Base-by-base conservation (phyloP, 805 yeast species). In the Ogataea zsoltii region DNA sequence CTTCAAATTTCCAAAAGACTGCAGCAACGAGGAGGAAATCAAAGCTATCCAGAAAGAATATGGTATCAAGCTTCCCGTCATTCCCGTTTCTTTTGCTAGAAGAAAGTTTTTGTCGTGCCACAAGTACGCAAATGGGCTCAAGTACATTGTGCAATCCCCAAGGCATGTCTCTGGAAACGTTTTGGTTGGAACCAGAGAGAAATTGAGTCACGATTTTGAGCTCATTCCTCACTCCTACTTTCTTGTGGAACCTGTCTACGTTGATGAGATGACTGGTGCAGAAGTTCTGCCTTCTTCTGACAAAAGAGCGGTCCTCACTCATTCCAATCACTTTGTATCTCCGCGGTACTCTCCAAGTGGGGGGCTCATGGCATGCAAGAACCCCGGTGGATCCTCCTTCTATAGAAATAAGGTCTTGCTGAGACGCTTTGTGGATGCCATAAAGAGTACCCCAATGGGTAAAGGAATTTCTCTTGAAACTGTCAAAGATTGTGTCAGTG, bases 81-180 rank as follows among this genome's bases (percentile, higher is more conserved):
- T 46, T 18, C 49, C 49, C 12, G 46, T 42, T 17, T 46, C 49
- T 12, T 42, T 46, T 37, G 46, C 46, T 14, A 46, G 49, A 46
- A 46, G 49, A 32, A 46, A 42, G 43, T 46, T 36, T 26, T 19
- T 46, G 13, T 46, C 49, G 1, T 42, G 46, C 26, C 46, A 46
- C 30, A 42, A 42, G 23, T 46, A 35, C 35, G 49, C 46, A 13
- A 46, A 46, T 31, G 49, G 49, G 9, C 38, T 46, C 25, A 41
- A 46, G 16, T 42, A 46, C 29, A 46, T 46, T 36, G 49, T 42
- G n/a, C 46, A 41, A 19, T 17, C 46, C 3, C 49, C 49, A n/a
- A 33, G 49, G 19, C 49, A 45, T 35, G 49, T 45, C 29, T 41
- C 45, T 2, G 45, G 45, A 11, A 45, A 45, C 31, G 37, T 41